Conservation (phyloP, 1,284 basidiomycete genomes). For the Phellinidium pouzarii region DNA sequence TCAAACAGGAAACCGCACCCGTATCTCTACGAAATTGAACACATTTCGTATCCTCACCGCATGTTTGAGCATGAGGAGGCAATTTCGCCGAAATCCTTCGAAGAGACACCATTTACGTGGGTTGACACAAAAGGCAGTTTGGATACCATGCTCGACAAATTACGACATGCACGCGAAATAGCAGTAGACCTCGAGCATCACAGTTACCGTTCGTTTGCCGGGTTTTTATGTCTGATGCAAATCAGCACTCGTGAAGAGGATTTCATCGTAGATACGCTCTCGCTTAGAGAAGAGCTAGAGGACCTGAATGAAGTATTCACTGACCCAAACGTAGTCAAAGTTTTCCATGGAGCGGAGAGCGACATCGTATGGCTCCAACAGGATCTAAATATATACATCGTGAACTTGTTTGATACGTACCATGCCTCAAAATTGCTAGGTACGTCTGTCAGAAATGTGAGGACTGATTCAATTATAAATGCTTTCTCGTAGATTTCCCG, state of each 20-base stretch:
- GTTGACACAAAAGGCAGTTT: slow-evolving; percentile 58
- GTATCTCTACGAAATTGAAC: slow-evolving; percentile 75
- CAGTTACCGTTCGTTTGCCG: slow-evolving; percentile 76
- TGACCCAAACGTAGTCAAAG: slow-evolving; percentile 82
- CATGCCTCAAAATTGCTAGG: slow-evolving; percentile 86
- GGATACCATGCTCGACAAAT: slow-evolving; percentile 55
- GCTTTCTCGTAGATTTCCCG: slow-evolving; percentile 54
- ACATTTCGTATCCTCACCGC: slow-evolving; percentile 62
- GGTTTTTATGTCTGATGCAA: slow-evolving; percentile 93
- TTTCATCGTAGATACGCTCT: slow-evolving; percentile 81
- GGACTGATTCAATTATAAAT: not conserved
- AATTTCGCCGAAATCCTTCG: slow-evolving; percentile 50
- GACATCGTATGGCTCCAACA: slow-evolving; percentile 96
- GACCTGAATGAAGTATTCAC: slow-evolving; percentile 75
- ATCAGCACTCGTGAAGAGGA: slow-evolving; percentile 82
- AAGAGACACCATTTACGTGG: slow-evolving; percentile 68
- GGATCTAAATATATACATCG: slow-evolving; percentile 90
- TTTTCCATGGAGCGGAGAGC: slow-evolving; percentile 90
- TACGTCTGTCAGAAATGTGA: slow-evolving; percentile 27
- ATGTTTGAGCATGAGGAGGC: slow-evolving; percentile 54
- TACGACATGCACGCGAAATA: slow-evolving; percentile 69
- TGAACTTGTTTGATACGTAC: slow-evolving; percentile 94
- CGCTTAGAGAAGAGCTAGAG: slow-evolving; percentile 71
- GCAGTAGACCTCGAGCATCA: slow-evolving; percentile 96
- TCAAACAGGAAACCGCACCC: slow-evolving; percentile 46